phyloP scores from a whole-genome alignment of 208 protist genomes.

The Acanthamoeba royreba region DNA sequence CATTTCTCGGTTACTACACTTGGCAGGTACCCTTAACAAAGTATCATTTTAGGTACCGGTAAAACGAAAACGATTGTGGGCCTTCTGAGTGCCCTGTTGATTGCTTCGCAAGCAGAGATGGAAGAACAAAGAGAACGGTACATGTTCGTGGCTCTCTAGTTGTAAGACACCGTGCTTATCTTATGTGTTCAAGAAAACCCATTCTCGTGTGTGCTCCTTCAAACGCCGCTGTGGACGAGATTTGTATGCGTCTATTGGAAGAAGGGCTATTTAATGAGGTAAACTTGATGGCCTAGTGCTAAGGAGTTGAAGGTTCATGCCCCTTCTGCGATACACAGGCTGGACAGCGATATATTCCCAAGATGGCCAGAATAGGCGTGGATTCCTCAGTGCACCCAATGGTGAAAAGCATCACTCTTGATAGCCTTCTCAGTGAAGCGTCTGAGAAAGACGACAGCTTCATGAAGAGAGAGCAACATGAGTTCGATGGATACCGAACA shows the following conservation, averaged over 20 bases:
- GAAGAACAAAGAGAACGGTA: constrained; percentile 1
- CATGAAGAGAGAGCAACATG: neutral
- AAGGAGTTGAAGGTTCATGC: too few species aligned
- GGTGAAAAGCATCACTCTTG: neutral
- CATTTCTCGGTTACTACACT: neutral
- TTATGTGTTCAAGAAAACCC: constrained; percentile 12
- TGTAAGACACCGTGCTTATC: too few species aligned
- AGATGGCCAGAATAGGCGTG: neutral
- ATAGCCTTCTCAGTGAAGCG: neutral
- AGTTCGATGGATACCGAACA: neutral
- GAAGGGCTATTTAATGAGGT: constrained; percentile 32
- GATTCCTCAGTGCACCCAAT: neutral
- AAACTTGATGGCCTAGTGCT: neutral
- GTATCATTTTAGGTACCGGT: constrained; percentile 64
- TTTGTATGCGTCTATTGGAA: constrained; percentile 60
- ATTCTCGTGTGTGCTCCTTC: constrained; percentile 81
- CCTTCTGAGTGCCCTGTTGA: constrained; percentile 67
- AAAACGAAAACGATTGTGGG: constrained; percentile 80
- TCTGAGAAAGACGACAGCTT: neutral
- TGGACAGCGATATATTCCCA: neutral
- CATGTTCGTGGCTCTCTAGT: too few species aligned
- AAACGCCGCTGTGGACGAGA: constrained; percentile 82
- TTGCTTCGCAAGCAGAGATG: neutral
- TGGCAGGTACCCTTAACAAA: neutral
- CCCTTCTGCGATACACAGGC: neutral